Percentiles rank a stretch among this genome's conserved stretches.
Evolutionary conservation across 495 filamentous ascomycete species (phyloP).

Genomic region (Aspergillus conjunctus): DNA sequence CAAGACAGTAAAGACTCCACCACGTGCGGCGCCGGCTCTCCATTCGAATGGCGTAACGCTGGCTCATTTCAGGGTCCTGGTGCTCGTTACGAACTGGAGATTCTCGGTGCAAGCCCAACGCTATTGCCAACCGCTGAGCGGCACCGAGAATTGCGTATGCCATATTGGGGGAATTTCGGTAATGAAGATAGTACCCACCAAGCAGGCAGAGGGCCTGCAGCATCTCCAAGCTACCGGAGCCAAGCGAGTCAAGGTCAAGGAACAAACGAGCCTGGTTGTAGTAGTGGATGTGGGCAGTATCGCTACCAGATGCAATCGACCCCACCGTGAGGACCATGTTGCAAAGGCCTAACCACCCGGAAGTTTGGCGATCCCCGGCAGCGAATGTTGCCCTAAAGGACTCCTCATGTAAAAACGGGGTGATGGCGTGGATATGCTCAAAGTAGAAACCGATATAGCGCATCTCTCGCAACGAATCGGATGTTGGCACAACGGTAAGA

Average conservation of each 20-base stretch:
- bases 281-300: conserved; percentile 40
- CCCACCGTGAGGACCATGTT: conserved; percentile 19
- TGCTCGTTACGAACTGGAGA: conserved; percentile 24
- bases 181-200: conserved; percentile 72
- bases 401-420: conserved; percentile 16
- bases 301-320: conserved; percentile 16
- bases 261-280: conserved; percentile 64
- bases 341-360: conserved; percentile 12
- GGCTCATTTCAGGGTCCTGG: not conserved
- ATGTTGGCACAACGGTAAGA: not conserved
- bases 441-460: conserved; percentile 17
- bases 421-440: conserved; percentile 19
- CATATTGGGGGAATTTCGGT: conserved; percentile 71
- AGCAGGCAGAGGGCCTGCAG: conserved; percentile 66
- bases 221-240: conserved; percentile 64
- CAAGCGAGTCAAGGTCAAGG: conserved; percentile 65
- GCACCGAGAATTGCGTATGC: conserved; percentile 52
- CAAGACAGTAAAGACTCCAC: conserved; percentile 71
- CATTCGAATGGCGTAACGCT: conserved; percentile 11
- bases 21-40: conserved; percentile 65
- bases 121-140: conserved; percentile 63
- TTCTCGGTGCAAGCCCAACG: conserved; percentile 69
- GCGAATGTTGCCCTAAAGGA: conserved; percentile 11
- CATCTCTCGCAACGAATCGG: conserved; percentile 12
- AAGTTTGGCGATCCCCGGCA: conserved; percentile 2